Conservation (phyloP, 805 yeast genomes). For the Starmerella kuoi region DNA sequence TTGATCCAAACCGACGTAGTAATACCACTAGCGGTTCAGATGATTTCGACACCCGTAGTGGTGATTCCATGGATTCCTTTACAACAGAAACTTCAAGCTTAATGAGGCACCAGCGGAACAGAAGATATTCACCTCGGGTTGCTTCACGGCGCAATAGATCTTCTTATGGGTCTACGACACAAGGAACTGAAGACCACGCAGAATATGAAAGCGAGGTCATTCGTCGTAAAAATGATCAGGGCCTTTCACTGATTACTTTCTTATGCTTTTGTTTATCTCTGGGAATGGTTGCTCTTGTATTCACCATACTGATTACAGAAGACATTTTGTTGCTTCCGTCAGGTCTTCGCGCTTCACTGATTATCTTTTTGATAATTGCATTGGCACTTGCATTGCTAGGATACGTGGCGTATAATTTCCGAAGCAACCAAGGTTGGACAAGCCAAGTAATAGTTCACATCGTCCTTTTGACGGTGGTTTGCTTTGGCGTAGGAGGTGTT, state of each 20-base stretch:
- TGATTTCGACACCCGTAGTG: slow-evolving; percentile 1
- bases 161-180: slow-evolving; percentile 1
- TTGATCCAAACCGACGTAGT: slow-evolving; percentile 6
- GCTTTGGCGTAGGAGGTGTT: slow-evolving; percentile 37
- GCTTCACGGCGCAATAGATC: neutral
- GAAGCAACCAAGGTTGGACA: slow-evolving; percentile 33
- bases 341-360: slow-evolving; percentile 22
- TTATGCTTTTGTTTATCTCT: slow-evolving; percentile 32
- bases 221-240: slow-evolving; percentile 31
- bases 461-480: slow-evolving; percentile 32
- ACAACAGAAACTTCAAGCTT: slow-evolving; percentile 3
- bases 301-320: slow-evolving; percentile 33
- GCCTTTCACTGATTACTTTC: slow-evolving; percentile 36
- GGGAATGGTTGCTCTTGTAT: slow-evolving; percentile 30
- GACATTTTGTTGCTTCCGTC: slow-evolving; percentile 23
- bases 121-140: slow-evolving; percentile 18
- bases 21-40: slow-evolving; percentile 8
- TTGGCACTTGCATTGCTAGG: slow-evolving; percentile 35
- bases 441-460: slow-evolving; percentile 37
- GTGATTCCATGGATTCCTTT: neutral
- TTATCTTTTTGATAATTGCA: slow-evolving; percentile 31
- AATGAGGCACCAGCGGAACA: neutral
- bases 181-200: neutral
- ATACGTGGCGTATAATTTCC: slow-evolving; percentile 35
- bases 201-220: slow-evolving; percentile 1